phyloP scores from a whole-genome alignment of 768 basidiomycete species.

The Tubosaeta brunneosetosa region DNA sequence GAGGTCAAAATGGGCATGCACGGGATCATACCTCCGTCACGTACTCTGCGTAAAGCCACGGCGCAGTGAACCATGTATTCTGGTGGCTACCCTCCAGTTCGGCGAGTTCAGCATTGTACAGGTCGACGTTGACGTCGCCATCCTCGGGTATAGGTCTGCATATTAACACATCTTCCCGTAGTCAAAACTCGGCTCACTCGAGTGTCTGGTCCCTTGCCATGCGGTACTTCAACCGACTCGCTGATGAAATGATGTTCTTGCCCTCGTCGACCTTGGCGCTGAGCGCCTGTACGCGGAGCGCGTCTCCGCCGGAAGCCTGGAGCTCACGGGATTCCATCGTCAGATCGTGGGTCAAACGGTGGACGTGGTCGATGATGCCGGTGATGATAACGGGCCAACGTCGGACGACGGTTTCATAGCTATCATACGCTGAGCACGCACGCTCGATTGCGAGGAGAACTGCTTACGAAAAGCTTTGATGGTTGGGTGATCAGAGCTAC shows the following conservation, averaged over 20 bases:
- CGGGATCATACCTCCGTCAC: conserved; percentile 20
- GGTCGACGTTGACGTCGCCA: conserved; percentile 59
- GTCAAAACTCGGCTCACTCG: conserved; percentile 42
- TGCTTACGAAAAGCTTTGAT: conserved; percentile 60
- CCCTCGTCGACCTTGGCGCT: conserved; percentile 64
- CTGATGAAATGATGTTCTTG: conserved; percentile 65
- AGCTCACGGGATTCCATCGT: conserved; percentile 36
- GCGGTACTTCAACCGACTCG: conserved; percentile 79
- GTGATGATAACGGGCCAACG: conserved; percentile 87
- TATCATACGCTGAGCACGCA: conserved; percentile 24
- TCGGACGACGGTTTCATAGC: conserved; percentile 74
- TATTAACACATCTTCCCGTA: not conserved
- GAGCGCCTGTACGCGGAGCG: conserved; percentile 21
- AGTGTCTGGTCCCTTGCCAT: conserved; percentile 75
- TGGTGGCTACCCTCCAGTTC: conserved; percentile 41
- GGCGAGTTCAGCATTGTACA: conserved; percentile 75
- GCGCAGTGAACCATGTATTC: conserved; percentile 85
- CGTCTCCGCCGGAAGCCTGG: not conserved
- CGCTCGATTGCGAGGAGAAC: not conserved
- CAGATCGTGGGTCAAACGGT: conserved; percentile 62
- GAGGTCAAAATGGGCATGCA: conserved; percentile 1
- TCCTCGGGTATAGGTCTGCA: conserved; percentile 68
- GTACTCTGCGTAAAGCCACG: conserved; percentile 96
- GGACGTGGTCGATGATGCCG: conserved; percentile 68
- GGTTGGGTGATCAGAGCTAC: not conserved